Conservation (phyloP, 2,329 filamentous ascomycete genomes). For the Incumbomyces delicatus region DNA sequence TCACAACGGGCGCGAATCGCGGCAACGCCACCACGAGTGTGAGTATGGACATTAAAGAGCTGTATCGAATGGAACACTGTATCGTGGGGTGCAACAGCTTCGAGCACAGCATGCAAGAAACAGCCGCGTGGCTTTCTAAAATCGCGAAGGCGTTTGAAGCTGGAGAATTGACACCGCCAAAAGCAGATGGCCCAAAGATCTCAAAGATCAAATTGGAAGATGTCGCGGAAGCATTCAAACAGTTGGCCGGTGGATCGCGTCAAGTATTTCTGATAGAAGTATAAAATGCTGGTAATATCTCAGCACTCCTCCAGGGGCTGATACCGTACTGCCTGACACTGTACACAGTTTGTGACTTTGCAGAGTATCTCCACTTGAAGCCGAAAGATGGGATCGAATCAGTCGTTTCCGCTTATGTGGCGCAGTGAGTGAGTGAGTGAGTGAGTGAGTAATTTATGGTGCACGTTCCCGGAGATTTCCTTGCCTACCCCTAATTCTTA, state of each 20-base stretch:
- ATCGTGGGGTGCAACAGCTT: conserved; percentile 5
- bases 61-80: conserved; percentile 1
- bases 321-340: no score
- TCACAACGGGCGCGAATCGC: conserved; percentile 11
- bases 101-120: conserved; percentile 4
- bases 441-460: no score
- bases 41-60: neutral
- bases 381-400: no score
- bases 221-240: neutral
- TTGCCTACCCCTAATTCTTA: no score
- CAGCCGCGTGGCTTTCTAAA: neutral
- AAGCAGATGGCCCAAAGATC: neutral
- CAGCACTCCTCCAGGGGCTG: no score
- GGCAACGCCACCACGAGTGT: neutral
- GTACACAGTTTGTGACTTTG: no score
- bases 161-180: neutral
- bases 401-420: no score
- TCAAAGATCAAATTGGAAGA: neutral
- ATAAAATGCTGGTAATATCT: no score
- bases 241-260: neutral
- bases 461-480: no score
- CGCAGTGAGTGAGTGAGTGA: no score
- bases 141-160: conserved; percentile 1
- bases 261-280: neutral
- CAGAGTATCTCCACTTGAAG: no score